phyloP scores from a whole-genome alignment of 2,329 filamentous ascomycete species.

The Cercospora sp. region DNA sequence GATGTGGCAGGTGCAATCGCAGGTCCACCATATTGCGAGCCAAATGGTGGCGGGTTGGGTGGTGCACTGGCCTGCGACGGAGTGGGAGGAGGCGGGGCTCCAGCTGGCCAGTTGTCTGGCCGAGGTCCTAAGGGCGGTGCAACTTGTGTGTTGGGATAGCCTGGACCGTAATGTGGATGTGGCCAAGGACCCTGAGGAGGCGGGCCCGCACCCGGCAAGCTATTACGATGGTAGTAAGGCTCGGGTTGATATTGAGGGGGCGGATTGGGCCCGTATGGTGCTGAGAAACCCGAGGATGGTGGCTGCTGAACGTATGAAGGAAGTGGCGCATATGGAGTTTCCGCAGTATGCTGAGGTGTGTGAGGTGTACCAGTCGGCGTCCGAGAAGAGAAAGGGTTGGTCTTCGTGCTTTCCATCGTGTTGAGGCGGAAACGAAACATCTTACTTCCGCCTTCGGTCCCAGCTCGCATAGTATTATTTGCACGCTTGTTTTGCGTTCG shows the following conservation, averaged over 20 bases:
- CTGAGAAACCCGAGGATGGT: conserved; percentile 15
- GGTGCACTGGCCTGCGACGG: conserved; percentile 12
- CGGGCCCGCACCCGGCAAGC: conserved; percentile 20
- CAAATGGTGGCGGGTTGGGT: conserved; percentile 9
- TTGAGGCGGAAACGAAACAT: conserved; percentile 22
- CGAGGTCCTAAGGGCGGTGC: conserved; percentile 9
- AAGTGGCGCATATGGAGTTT: conserved; percentile 17
- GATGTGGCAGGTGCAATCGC: conserved; percentile 33
- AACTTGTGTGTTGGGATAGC: conserved; percentile 18
- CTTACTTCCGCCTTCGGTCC: conserved; percentile 16
- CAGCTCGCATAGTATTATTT: conserved; percentile 6
- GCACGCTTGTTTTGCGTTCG: conserved; percentile 1
- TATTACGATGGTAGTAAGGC: conserved; percentile 20
- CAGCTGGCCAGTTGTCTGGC: conserved; percentile 12
- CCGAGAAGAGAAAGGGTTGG: conserved; percentile 12
- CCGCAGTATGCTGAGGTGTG: conserved; percentile 3
- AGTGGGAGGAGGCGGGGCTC: background rate
- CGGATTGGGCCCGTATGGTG: conserved; percentile 14
- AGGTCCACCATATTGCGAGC: conserved; percentile 30
- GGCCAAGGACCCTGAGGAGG: conserved; percentile 8
- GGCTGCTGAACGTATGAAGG: conserved; percentile 17
- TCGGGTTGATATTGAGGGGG: conserved; percentile 19
- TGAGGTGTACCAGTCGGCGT: conserved; percentile 17
- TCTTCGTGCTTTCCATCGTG: conserved; percentile 15
- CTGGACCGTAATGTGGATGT: conserved; percentile 15